These are phyloP conservation scores for Penicillium soppii DNA, from an alignment of 495 filamentous ascomycete genomes.

Conservation along the genomic window DNA sequence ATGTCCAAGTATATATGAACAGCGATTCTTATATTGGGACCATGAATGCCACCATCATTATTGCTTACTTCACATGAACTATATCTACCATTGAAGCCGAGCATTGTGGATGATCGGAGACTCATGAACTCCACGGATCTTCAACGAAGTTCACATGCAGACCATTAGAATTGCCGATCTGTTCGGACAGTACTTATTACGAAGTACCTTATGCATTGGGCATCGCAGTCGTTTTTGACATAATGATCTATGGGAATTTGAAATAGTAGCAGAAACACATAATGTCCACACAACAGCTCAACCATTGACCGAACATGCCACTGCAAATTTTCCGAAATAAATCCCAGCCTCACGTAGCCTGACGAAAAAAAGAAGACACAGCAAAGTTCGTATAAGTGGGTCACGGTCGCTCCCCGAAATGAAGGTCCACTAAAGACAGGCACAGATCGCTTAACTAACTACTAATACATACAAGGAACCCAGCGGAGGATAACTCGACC, in stretches of 20 bases:
- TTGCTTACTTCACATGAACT: too few relatives aligned
- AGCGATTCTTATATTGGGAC: too few relatives aligned
- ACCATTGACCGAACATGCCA: not conserved
- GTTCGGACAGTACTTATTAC: not conserved
- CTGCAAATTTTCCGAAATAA: not conserved
- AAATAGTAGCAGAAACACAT: too few relatives aligned
- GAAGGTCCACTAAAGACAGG: constrained; percentile 11
- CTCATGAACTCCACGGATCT: not conserved
- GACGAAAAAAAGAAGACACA: not conserved
- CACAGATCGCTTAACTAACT: constrained; percentile 3
- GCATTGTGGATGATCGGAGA: not conserved
- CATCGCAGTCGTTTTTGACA: too few relatives aligned
- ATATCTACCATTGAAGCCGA: not conserved
- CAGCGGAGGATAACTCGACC: too few relatives aligned
- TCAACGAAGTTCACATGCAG: not conserved
- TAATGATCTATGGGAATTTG: too few relatives aligned
- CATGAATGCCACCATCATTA: too few relatives aligned
- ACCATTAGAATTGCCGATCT: not conserved
- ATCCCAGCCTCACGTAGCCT: not conserved
- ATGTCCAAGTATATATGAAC: too few relatives aligned
- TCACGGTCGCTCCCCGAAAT: constrained; percentile 8
- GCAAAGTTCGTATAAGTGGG: not conserved
- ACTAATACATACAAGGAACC: too few relatives aligned
- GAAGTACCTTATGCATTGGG: too few relatives aligned
- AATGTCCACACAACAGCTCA: too few relatives aligned